Evolutionary conservation across 176 grass and related monocot genomes (phyloP).

Genomic region (Echinochloa phyllopogon): DNA sequence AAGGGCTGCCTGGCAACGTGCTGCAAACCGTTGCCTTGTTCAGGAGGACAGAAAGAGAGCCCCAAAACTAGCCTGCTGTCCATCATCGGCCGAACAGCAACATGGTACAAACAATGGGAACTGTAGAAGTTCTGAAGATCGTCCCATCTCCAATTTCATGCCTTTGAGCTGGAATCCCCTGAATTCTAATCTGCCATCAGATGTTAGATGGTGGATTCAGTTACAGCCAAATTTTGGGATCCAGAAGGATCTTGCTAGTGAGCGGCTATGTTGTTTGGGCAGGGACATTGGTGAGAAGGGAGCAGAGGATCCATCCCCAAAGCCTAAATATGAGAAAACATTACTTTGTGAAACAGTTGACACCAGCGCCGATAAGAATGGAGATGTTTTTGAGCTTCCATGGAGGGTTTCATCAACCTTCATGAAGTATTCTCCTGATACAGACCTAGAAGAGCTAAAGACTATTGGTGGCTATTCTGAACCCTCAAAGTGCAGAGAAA

Average conservation of each 20-base stretch:
- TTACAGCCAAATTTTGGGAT: constrained; percentile 64
- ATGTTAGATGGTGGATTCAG: constrained; percentile 86
- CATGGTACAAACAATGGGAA: constrained; percentile 45
- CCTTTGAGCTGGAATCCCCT: constrained; percentile 62
- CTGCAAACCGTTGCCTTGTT: constrained; percentile 80
- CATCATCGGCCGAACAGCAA: constrained; percentile 56
- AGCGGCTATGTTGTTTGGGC: constrained; percentile 34
- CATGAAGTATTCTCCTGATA: constrained; percentile 46
- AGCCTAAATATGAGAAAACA: constrained; percentile 37
- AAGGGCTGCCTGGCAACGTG: constrained; percentile 88
- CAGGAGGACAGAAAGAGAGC: constrained; percentile 97
- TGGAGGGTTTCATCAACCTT: constrained; percentile 53
- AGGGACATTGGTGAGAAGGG: constrained; percentile 35
- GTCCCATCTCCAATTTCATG: constrained; percentile 52
- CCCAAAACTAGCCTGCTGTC: constrained; percentile 73
- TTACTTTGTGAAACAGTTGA: constrained; percentile 35
- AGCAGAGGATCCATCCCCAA: constrained; percentile 32
- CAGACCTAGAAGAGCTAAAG: constrained; percentile 32
- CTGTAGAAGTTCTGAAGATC: constrained; percentile 37
- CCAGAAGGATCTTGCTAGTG: constrained; percentile 56
- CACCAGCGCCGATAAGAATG: constrained; percentile 20
- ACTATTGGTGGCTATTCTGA: constrained; percentile 22
- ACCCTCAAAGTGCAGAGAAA: constrained; percentile 41
- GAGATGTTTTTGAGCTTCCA: constrained; percentile 43
- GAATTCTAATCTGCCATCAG: constrained; percentile 57